Evolutionary conservation across 2,329 filamentous ascomycete genomes (phyloP), one percentile per base, ranked within the genome.

Genomic region (Fusarium marasasianum): DNA sequence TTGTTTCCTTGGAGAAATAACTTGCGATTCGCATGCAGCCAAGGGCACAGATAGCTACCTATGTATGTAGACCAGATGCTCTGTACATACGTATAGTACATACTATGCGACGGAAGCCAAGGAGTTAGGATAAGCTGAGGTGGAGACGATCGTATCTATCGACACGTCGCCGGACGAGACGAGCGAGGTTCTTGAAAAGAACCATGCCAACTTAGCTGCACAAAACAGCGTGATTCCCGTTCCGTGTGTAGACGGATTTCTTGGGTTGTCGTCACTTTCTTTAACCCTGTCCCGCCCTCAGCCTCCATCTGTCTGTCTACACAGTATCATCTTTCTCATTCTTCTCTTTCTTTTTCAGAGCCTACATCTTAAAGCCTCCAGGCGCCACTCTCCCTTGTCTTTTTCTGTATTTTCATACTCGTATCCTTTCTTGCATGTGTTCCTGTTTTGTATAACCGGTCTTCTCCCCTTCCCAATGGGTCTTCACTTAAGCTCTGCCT

Each of bases 401-500:
- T 45, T 57, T 45, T 45, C 33, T 35, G 37, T 24, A 43, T 40
- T 64, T 48, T 29, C 41, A 38, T 55, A 44, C 53, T 44, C 55
- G 29, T 55, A 55, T 56, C 48, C 58, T 54, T 43, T 54, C 41
- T 55, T 69, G 35, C 29, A 63, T 70, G 41, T 60, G 26, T 40
- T 51, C 62, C 29, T 59, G 44, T 65, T 51, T 57, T 66, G 47
- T 59, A 53, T 56, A 38, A 58, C 33, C 57, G 50, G 58, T 29
- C 20, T 47, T 20, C 44, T 47, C 44, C 44, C 44, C 43, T 63
- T 38, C 44, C 53, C 69, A 61, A 79, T 79, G 77, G 73, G 73
- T 60, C 58, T 77, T 54, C 71, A 76, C 53, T 58, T 78, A 17
- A 68, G 70, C 69, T 77, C 77, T 72, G 63, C 75, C 33, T 78